phyloP scores from a whole-genome alignment of 2,329 filamentous ascomycete genomes.

The Aureobasidium sp. region DNA sequence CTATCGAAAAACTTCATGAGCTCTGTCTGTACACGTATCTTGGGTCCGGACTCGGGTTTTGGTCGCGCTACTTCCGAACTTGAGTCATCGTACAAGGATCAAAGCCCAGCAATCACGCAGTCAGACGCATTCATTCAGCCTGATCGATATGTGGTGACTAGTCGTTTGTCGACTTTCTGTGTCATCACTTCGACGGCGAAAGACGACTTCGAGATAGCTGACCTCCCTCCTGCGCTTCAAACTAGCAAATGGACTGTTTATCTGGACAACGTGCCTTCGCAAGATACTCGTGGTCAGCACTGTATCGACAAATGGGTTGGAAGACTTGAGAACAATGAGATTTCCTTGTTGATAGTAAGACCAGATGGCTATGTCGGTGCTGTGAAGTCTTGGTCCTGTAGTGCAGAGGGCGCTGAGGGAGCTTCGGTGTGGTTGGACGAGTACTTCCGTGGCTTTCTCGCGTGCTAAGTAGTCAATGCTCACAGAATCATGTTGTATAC shows the following conservation, averaged over 20 bases:
- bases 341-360: slow-evolving; percentile 60
- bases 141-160: slow-evolving; percentile 61
- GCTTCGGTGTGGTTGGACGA: slow-evolving; percentile 40
- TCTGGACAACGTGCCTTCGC: slow-evolving; percentile 55
- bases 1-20: slow-evolving; percentile 52
- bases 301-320: slow-evolving; percentile 67
- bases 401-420: slow-evolving; percentile 22
- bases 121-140: slow-evolving; percentile 61
- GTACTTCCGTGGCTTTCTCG: slow-evolving; percentile 45
- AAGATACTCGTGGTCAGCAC: slow-evolving; percentile 42
- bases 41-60: slow-evolving; percentile 45
- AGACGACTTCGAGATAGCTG: slow-evolving; percentile 55
- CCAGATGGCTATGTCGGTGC: slow-evolving; percentile 69
- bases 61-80: slow-evolving; percentile 54
- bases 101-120: slow-evolving; percentile 50
- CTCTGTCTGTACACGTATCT: slow-evolving; percentile 50
- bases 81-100: slow-evolving; percentile 53
- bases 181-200: slow-evolving; percentile 61
- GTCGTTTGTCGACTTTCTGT: slow-evolving; percentile 62
- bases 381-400: slow-evolving; percentile 38
- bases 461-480: background rate
- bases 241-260: slow-evolving; percentile 67
- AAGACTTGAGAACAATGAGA: slow-evolving; percentile 47
- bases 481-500: no score
- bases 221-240: slow-evolving; percentile 56